A percentile compares a stretch with the other conserved stretches of the same genome.
Conservation (phyloP, 768 basidiomycete genomes). For the Melanogaster broomeanus region DNA sequence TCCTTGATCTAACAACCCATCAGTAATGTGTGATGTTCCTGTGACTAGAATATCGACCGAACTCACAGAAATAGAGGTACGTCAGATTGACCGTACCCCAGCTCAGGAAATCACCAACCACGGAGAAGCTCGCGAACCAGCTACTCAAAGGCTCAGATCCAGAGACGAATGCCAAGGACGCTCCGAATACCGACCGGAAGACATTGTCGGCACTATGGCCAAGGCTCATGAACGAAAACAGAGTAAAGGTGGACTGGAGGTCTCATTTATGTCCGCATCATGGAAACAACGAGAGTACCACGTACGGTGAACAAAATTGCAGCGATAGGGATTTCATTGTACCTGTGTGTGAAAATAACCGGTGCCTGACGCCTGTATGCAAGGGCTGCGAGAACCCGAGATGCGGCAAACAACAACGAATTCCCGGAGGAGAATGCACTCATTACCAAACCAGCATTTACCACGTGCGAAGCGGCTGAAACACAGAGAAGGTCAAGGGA, state of each 20-base stretch:
- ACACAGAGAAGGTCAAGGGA: not conserved
- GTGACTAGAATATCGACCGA: not conserved
- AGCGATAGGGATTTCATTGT: constrained; percentile 47
- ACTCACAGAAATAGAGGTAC: constrained; percentile 65
- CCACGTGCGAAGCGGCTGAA: constrained; percentile 57
- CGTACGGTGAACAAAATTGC: constrained; percentile 31
- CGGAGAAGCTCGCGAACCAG: constrained; percentile 68
- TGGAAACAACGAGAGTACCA: constrained; percentile 5
- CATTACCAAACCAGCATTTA: constrained; percentile 75
- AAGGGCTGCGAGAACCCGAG: constrained; percentile 41
- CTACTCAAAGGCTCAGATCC: constrained; percentile 21
- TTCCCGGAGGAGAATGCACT: constrained; percentile 73
- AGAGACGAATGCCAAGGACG: not conserved
- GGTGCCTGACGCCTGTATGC: constrained; percentile 52
- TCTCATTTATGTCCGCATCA: not conserved
- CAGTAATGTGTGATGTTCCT: not conserved
- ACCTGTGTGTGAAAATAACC: constrained; percentile 46
- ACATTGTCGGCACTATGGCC: constrained; percentile 46
- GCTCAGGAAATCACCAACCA: constrained; percentile 63
- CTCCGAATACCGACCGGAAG: constrained; percentile 6
- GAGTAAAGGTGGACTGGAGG: constrained; percentile 39
- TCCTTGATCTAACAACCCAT: constrained; percentile 53
- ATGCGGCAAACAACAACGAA: constrained; percentile 56
- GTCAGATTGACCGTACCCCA: constrained; percentile 71
- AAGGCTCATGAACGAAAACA: constrained; percentile 63